Evolutionary conservation across 345 rosid genomes (phyloP).

Genomic region (Passiflora organensis): DNA sequence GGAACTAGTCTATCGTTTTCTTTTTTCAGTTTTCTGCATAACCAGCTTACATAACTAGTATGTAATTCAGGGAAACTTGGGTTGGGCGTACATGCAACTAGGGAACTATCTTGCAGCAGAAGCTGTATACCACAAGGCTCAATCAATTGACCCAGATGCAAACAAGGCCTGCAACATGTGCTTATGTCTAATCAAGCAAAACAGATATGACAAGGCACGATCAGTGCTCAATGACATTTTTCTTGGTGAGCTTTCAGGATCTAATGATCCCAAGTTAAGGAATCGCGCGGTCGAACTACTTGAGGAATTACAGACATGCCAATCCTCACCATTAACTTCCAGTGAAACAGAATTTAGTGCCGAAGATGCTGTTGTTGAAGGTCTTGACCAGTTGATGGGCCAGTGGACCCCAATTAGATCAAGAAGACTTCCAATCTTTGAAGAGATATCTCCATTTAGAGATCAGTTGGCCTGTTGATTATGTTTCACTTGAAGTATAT

Average conservation of each 20-base stretch:
- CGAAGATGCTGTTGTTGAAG: conserved; percentile 57
- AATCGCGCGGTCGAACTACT: conserved; percentile 37
- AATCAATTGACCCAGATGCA: conserved; percentile 75
- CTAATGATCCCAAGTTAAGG: conserved; percentile 47
- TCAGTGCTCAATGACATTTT: conserved; percentile 40
- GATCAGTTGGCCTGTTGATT: conserved; percentile 56
- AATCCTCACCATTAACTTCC: not conserved
- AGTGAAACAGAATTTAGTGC: conserved; percentile 2
- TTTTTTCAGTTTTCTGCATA: not conserved
- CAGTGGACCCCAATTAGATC: conserved; percentile 61
- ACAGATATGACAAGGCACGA: conserved; percentile 49
- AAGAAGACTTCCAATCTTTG: conserved; percentile 82
- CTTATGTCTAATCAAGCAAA: conserved; percentile 67
- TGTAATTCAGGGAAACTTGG: conserved; percentile 78
- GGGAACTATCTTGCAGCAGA: conserved; percentile 76
- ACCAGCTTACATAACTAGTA: not conserved
- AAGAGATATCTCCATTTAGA: conserved; percentile 66
- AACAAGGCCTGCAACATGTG: conserved; percentile 87
- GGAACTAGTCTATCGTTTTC: not conserved
- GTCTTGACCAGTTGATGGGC: conserved; percentile 45
- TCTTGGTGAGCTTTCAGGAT: conserved; percentile 46
- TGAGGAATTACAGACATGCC: not conserved
- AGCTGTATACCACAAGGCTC: conserved; percentile 76
- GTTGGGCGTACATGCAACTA: conserved; percentile 98
- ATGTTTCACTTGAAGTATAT: not conserved